Percentiles rank a stretch among this genome's conserved stretches.
These are phyloP conservation scores for Backusella mclennaniae DNA, from an alignment of 192 early-diverging fungal species.

Conservation along the genomic window DNA sequence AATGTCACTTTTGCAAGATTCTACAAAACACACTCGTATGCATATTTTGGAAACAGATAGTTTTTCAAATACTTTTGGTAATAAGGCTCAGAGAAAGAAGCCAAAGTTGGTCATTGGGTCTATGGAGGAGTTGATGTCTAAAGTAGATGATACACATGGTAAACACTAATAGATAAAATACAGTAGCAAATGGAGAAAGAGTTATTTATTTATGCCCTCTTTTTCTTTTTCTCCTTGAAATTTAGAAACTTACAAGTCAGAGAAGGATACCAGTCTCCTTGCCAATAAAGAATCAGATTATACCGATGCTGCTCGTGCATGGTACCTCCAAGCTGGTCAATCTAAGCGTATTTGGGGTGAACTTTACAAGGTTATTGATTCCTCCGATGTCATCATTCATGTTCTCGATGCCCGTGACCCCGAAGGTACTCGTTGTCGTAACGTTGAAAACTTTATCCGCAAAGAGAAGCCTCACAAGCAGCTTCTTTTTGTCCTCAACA, in stretches of 20 bases:
- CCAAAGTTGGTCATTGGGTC: slow-evolving; percentile 78
- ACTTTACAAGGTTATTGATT: slow-evolving; percentile 98
- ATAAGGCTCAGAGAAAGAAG: slow-evolving; percentile 91
- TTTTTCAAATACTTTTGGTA: slow-evolving; percentile 92
- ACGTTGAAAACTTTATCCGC: slow-evolving; percentile 89
- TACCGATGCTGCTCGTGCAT: slow-evolving; percentile 76
- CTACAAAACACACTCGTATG: slow-evolving; percentile 72
- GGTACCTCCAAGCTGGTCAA: slow-evolving; percentile 90
- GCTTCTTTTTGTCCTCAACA: slow-evolving; percentile 94
- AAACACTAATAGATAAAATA: slow-evolving; percentile 29
- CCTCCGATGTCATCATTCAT: slow-evolving; percentile 93
- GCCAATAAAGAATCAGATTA: slow-evolving; percentile 75
- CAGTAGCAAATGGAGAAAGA: neutral
- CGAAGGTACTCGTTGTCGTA: slow-evolving; percentile 89
- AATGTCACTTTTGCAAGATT: slow-evolving; percentile 85
- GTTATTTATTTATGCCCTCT: neutral
- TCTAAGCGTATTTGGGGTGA: slow-evolving; percentile 99
- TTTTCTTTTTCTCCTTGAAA: neutral
- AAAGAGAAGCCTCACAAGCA: slow-evolving; percentile 97
- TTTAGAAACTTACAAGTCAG: slow-evolving; percentile 36
- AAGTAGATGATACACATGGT: slow-evolving; percentile 65
- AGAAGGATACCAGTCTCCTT: slow-evolving; percentile 72
- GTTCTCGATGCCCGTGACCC: slow-evolving; percentile 99
- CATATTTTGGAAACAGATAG: slow-evolving; percentile 95
- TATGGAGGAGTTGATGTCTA: slow-evolving; percentile 77